phyloP scores from a whole-genome alignment of 768 basidiomycete species.

The Rubroboletus pulcherrimus region DNA sequence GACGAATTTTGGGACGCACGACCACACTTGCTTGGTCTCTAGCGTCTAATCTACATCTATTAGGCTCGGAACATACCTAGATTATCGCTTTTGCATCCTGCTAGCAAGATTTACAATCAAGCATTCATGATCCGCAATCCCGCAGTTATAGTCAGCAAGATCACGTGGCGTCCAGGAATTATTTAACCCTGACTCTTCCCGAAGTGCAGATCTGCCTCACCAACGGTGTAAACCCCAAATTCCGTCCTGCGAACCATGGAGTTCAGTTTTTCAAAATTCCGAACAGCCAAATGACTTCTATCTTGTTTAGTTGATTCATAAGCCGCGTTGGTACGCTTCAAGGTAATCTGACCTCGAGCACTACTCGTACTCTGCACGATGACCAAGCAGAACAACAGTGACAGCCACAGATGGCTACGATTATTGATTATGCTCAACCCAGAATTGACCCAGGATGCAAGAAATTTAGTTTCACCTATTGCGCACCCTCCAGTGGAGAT shows the following conservation, averaged over 20 bases:
- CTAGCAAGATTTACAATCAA: neutral
- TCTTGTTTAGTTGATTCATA: neutral
- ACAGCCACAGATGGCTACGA: too few species aligned
- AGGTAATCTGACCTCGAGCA: neutral
- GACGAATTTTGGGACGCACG: constrained; percentile 75
- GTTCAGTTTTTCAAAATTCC: neutral
- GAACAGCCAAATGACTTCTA: neutral
- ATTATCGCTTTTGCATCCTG: neutral
- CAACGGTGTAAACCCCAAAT: neutral
- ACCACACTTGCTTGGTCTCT: constrained; percentile 44
- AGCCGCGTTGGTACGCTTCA: neutral
- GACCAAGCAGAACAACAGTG: too few species aligned
- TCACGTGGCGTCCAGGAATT: neutral
- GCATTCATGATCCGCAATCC: too few species aligned
- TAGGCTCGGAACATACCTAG: neutral
- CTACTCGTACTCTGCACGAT: too few species aligned
- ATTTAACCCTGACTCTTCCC: neutral
- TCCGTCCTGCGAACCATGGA: neutral
- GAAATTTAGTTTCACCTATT: too few species aligned
- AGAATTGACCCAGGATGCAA: too few species aligned
- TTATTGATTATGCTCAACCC: too few species aligned
- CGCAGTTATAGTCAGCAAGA: neutral
- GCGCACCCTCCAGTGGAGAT: too few species aligned
- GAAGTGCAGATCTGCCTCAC: neutral
- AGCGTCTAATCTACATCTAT: neutral